Evolutionary conservation across 202 grass and related monocot genomes (phyloP).

Genomic region (Zizania palustris): DNA sequence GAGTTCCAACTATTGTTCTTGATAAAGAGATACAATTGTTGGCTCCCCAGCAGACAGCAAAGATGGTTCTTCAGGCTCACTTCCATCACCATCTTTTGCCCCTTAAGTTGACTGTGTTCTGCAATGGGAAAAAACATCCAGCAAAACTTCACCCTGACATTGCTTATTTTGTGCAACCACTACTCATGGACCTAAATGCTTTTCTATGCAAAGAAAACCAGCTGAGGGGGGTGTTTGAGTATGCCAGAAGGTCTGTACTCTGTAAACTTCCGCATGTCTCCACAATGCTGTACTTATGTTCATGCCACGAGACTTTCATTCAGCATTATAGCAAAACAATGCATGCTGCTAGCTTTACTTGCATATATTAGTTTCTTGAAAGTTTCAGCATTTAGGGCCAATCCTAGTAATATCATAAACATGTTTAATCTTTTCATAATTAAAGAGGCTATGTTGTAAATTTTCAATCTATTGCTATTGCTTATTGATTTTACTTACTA

Average conservation of each 20-base stretch:
- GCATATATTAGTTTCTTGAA: not conserved
- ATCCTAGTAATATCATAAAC: not conserved
- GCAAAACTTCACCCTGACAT: slow-evolving; percentile 86
- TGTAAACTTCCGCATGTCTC: slow-evolving; percentile 31
- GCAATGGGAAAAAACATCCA: slow-evolving; percentile 76
- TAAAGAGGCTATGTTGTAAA: slow-evolving; percentile 1
- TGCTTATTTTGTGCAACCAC: slow-evolving; percentile 76
- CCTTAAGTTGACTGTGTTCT: slow-evolving; percentile 71
- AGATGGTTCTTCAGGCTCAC: slow-evolving; percentile 73
- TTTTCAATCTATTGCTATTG: not conserved
- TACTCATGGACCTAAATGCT: slow-evolving; percentile 68
- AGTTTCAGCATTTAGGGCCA: slow-evolving; percentile 1
- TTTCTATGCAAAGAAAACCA: slow-evolving; percentile 74
- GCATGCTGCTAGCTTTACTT: not conserved
- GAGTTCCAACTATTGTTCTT: slow-evolving; percentile 51
- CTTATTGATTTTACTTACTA: not conserved
- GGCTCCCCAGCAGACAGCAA: slow-evolving; percentile 65
- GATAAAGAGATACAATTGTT: slow-evolving; percentile 66
- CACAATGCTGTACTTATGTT: not conserved
- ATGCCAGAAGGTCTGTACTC: slow-evolving; percentile 83
- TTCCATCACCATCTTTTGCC: slow-evolving; percentile 93
- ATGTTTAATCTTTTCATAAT: not conserved
- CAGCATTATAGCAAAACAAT: not conserved
- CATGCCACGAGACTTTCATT: not conserved
- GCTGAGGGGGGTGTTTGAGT: slow-evolving; percentile 87